Base-by-base conservation (phyloP, 176 grass and related monocot species). In the Aegilops longissima region DNA sequence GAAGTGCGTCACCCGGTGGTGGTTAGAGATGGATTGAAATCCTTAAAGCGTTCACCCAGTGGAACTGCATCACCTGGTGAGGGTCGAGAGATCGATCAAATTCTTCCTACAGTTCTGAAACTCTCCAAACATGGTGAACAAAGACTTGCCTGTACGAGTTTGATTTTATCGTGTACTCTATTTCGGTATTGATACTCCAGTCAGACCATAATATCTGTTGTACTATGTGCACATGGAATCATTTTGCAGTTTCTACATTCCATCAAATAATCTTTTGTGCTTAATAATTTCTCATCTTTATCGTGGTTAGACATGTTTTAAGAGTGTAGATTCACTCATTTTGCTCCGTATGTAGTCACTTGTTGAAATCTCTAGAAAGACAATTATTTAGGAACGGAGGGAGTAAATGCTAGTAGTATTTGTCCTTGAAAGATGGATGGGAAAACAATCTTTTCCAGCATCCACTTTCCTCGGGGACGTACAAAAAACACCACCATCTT, bases 1-100 rank as follows among this genome's bases (percentile, higher is more conserved):
- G 90, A 71, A 93, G 95, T 62, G 86, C 81, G 8, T 93, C 91
- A 13, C 88, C 35, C n/a, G 82, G 79, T 66, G 54, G 18, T 2
- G 62, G 23, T 35, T 76, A 31, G 39, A 8, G 20, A 44, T 49
- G 18, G 13, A 36, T 25, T 21, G 1, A 25, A 45, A 38, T 9
- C 38, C 42, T 69, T 79, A 18, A 69, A 8, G 18, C 20, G 17
- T 63, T 87, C 90, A 0, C 86, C 86, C 4, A 88, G 76, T 80
- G 82, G 90, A 66, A 93, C 93, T 54, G 84, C 81, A 14, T 93
- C 91, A 9, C 83, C 35, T 61, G 82, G 79, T 66, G 31, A 9
- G 3, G 49, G 23, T 35, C 69, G 2, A 31, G 39, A 23, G 35
- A 44, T 49, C 4, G 13, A 36, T 25, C 44, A 25, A 33, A 38